phyloP scores from a whole-genome alignment of 257 asterid species.

The Eustoma russellianum region DNA sequence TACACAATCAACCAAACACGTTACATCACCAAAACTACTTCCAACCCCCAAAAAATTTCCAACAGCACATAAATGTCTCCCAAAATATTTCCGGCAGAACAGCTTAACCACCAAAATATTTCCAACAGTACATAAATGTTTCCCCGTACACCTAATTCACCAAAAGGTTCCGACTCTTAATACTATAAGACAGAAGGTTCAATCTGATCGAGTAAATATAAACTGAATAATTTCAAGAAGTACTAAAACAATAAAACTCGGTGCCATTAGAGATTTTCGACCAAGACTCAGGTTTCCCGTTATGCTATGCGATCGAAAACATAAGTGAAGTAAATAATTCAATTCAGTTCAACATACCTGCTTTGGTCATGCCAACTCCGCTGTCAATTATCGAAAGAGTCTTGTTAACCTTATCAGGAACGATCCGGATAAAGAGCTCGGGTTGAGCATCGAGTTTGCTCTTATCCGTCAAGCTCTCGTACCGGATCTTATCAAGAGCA shows the following conservation, averaged over 20 bases:
- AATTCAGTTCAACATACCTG: slow-evolving; percentile 13
- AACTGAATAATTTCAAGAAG: neutral
- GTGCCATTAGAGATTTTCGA: neutral
- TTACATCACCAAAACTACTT: too few relatives aligned
- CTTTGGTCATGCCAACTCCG: slow-evolving; percentile 43
- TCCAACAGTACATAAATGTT: neutral
- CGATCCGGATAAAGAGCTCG: slow-evolving; percentile 35
- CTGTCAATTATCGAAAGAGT: slow-evolving; percentile 36
- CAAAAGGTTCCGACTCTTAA: neutral
- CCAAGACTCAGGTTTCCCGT: too few relatives aligned
- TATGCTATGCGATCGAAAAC: too few relatives aligned
- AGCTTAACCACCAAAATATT: neutral
- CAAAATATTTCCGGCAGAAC: too few relatives aligned
- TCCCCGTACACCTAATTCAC: neutral
- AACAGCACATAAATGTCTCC: neutral
- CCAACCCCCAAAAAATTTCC: neutral
- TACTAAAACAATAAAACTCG: neutral
- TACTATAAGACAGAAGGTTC: neutral
- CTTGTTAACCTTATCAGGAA: slow-evolving; percentile 40
- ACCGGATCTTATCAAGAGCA: slow-evolving; percentile 38
- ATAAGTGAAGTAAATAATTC: too few relatives aligned
- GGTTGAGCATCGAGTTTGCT: slow-evolving; percentile 39
- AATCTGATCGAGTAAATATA: neutral
- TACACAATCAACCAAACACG: neutral
- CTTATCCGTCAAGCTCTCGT: slow-evolving; percentile 37